phyloP scores from a whole-genome alignment of 75 land plant species.

The Selaginella moellendorffii region DNA sequence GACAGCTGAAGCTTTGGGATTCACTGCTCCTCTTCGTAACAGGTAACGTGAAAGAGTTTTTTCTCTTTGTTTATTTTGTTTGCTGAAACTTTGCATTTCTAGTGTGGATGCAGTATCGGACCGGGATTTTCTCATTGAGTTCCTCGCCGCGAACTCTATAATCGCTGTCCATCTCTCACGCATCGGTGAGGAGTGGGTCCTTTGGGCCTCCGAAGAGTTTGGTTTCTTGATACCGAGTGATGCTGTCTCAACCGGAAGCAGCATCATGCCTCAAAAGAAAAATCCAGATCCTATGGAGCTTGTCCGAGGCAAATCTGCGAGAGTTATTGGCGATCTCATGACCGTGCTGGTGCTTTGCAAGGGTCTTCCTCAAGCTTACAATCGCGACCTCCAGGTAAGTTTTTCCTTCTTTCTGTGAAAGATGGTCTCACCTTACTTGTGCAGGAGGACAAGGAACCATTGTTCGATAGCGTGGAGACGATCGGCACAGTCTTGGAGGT shows the following conservation, averaged over 20 bases:
- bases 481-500: conserved; percentile 73
- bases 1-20: conserved; percentile 61
- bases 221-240: conserved; percentile 92
- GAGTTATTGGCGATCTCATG: conserved; percentile 78
- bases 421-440: no score
- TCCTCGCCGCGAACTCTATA: conserved; percentile 80
- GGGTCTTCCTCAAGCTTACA: conserved; percentile 94
- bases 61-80: no score
- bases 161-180: conserved; percentile 85
- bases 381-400: conserved; percentile 91
- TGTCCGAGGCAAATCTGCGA: conserved; percentile 93
- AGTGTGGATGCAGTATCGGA: conserved; percentile 99
- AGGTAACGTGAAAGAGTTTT: conserved; percentile 44
- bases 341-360: conserved; percentile 86
- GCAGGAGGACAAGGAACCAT: conserved; percentile 97
- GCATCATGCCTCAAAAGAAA: conserved; percentile 99
- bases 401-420: background rate
- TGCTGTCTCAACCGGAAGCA: conserved; percentile 94
- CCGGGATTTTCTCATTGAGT: conserved; percentile 84
- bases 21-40: conserved; percentile 85
- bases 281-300: conserved; percentile 99
- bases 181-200: conserved; percentile 96
- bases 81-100: conserved; percentile 9
- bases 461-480: conserved; percentile 89
- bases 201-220: conserved; percentile 99